These are phyloP conservation scores for Irpex sp. DNA, from an alignment of 1,284 basidiomycete species.

Conservation along the genomic window DNA sequence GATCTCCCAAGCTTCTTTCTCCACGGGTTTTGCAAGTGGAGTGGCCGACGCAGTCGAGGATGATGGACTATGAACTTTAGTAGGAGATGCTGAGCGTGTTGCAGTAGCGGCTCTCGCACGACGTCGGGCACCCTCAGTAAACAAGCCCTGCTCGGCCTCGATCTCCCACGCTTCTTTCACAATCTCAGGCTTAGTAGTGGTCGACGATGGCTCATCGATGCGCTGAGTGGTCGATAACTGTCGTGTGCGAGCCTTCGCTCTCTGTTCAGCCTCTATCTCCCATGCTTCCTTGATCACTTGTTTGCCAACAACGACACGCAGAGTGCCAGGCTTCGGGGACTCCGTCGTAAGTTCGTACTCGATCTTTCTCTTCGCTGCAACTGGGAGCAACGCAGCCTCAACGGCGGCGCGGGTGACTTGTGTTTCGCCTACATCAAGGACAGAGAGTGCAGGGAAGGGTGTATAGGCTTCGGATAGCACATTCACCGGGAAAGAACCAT, in stretches of 20 bases:
- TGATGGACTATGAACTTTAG: constrained; percentile 6
- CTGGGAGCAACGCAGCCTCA: constrained; percentile 36
- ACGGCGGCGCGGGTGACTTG: constrained; percentile 44
- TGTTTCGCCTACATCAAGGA: constrained; percentile 67
- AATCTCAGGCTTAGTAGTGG: constrained; percentile 2
- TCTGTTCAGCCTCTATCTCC: constrained; percentile 70
- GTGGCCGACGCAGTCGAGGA: constrained; percentile 13
- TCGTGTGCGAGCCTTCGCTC: constrained; percentile 15
- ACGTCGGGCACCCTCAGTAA: constrained; percentile 31
- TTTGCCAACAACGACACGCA: constrained; percentile 65
- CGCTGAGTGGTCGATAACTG: background rate
- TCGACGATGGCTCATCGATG: background rate
- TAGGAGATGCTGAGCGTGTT: constrained; percentile 9
- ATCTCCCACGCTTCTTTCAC: constrained; percentile 34
- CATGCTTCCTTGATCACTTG: constrained; percentile 66
- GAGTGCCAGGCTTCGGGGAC: constrained; percentile 46
- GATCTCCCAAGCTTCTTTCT: constrained; percentile 73
- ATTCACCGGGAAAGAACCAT: constrained; percentile 51
- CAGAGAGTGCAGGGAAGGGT: constrained; percentile 47
- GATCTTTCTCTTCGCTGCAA: constrained; percentile 38
- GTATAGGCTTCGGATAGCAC: constrained; percentile 29
- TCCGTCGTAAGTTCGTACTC: constrained; percentile 51
- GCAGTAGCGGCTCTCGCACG: constrained; percentile 21
- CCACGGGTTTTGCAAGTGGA: constrained; percentile 29
- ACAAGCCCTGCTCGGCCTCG: constrained; percentile 32